These are phyloP conservation scores for Trametes pubescens DNA, from an alignment of 1,284 basidiomycete genomes.

Conservation along the genomic window DNA sequence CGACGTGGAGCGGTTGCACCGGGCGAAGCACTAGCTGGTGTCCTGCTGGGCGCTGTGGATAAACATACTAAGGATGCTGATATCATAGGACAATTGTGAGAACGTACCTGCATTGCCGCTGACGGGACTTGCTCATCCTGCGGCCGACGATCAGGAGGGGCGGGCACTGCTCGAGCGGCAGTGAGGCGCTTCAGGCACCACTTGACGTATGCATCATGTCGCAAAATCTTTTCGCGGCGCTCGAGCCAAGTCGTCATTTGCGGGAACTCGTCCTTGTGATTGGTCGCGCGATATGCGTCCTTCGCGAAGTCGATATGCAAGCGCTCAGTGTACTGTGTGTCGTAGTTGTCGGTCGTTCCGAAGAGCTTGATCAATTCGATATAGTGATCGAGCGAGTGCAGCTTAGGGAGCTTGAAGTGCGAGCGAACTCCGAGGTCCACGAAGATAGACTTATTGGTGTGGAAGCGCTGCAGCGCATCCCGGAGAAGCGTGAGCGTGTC, in stretches of 20 bases:
- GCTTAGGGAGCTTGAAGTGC: constrained; percentile 43
- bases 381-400: constrained; percentile 43
- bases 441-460: constrained; percentile 43
- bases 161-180: not conserved
- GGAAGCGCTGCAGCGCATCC: constrained; percentile 38
- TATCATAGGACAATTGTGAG: no score
- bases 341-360: constrained; percentile 40
- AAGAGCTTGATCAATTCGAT: constrained; percentile 30
- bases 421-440: constrained; percentile 36
- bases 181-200: constrained; percentile 13
- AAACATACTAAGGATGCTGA: no score
- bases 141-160: no score
- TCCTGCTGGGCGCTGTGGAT: no score
- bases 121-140: no score
- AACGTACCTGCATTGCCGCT: no score
- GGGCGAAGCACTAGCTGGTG: no score
- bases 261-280: constrained; percentile 43
- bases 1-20: no score
- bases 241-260: constrained; percentile 50
- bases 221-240: constrained; percentile 34
- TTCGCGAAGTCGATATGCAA: constrained; percentile 45
- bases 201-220: constrained; percentile 3
- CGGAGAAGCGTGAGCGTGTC: constrained; percentile 37
- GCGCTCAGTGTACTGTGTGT: constrained; percentile 41
- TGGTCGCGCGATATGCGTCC: constrained; percentile 44